Evolutionary conservation across 2,329 filamentous ascomycete genomes (phyloP).

Genomic region (Acrocalymma vagum): DNA sequence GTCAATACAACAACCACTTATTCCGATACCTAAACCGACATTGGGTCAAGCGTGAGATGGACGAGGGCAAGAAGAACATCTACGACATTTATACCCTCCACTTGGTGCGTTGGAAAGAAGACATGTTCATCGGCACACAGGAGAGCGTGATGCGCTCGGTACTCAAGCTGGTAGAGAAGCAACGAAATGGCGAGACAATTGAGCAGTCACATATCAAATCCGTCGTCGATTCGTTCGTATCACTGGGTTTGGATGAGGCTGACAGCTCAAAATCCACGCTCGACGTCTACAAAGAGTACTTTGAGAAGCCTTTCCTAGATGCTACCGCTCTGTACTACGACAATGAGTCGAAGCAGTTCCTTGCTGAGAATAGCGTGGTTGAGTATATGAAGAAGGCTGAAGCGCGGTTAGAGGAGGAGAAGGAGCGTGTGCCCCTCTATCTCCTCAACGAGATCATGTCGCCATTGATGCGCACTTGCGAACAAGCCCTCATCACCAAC

Average conservation of each 20-base stretch:
- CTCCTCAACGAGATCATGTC: conserved; percentile 88
- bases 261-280: conserved; percentile 94
- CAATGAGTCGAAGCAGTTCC: conserved; percentile 90
- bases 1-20: conserved; percentile 96
- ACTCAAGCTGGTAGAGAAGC: conserved; percentile 93
- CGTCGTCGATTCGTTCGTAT: conserved; percentile 94
- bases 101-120: conserved; percentile 91
- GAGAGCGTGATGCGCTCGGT: conserved; percentile 94
- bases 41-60: conserved; percentile 99
- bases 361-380: conserved; percentile 95
- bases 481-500: conserved; percentile 87
- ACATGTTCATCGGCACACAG: conserved; percentile 86
- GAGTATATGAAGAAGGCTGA: conserved; percentile 99
- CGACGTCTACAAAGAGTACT: conserved; percentile 91
- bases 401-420: conserved; percentile 86
- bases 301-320: conserved; percentile 89
- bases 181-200: conserved; percentile 96
- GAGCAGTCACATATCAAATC: conserved; percentile 97
- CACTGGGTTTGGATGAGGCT: conserved; percentile 89
- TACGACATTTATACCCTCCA: conserved; percentile 98
- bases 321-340: conserved; percentile 89
- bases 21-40: conserved; percentile 97
- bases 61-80: conserved; percentile 97
- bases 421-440: conserved; percentile 90
- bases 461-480: conserved; percentile 85